Evolutionary conservation across 257 asterid species (phyloP).

Genomic region (Fraxinus excelsior): DNA sequence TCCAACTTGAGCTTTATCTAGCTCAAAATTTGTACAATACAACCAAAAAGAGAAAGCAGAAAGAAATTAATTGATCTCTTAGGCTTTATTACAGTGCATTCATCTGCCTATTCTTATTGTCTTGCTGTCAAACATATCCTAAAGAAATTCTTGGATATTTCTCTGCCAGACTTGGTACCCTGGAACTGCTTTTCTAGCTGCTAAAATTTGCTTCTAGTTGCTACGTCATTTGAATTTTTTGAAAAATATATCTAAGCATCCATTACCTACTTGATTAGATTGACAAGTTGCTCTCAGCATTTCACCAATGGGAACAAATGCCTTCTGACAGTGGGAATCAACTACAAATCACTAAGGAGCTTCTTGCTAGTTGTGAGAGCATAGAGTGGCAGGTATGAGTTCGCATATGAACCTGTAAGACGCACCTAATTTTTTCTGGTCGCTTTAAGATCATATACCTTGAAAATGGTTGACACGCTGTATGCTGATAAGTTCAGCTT

Average conservation of each 20-base stretch:
- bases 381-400: conserved; percentile 91
- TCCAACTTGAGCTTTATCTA: conserved; percentile 14
- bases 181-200: not conserved
- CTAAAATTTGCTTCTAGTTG: conserved; percentile 10
- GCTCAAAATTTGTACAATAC: not conserved
- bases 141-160: conserved; percentile 6
- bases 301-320: conserved; percentile 82
- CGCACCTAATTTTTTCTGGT: conserved; percentile 1
- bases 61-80: not conserved
- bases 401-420: conserved; percentile 23
- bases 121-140: conserved; percentile 5
- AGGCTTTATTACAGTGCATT: not conserved
- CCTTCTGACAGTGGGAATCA: conserved; percentile 64
- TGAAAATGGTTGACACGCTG: conserved; percentile 14
- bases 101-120: conserved; percentile 17
- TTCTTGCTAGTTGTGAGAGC: conserved; percentile 82
- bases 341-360: conserved; percentile 66
- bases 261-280: conserved; percentile 52
- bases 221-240: conserved; percentile 9
- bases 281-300: conserved; percentile 76
- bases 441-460: conserved; percentile 5
- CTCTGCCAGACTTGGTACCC: not conserved
- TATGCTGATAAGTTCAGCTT: not conserved
- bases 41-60: not conserved
- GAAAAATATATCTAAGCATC: conserved; percentile 19